Conservation (phyloP, 2,329 filamentous ascomycete genomes). For the Volutella citrinella region DNA sequence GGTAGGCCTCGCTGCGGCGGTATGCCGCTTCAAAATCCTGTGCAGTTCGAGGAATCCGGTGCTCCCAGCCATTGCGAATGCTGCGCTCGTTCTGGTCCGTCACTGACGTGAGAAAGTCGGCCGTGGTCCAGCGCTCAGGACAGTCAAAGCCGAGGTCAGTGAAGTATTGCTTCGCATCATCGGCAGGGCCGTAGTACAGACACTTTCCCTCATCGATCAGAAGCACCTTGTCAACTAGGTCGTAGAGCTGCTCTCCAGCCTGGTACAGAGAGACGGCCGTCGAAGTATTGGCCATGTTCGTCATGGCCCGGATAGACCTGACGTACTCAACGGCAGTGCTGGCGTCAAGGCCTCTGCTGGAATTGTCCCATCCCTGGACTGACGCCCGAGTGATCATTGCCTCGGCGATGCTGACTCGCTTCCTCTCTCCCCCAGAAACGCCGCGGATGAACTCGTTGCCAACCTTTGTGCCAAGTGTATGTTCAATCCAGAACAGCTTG, state of each 20-base stretch:
- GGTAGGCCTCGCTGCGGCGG: constrained; percentile 58
- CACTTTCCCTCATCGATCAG: constrained; percentile 71
- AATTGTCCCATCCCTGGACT: constrained; percentile 73
- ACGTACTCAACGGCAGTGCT: constrained; percentile 73
- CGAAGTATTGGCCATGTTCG: constrained; percentile 68
- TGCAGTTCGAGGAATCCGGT: constrained; percentile 65
- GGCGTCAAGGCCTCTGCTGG: constrained; percentile 68
- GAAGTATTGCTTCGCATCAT: constrained; percentile 66
- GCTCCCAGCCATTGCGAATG: constrained; percentile 64
- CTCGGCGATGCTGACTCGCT: constrained; percentile 75
- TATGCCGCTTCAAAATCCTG: constrained; percentile 67
- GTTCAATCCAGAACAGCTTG: constrained; percentile 69
- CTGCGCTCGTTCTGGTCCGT: constrained; percentile 70
- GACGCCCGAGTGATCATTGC: constrained; percentile 57
- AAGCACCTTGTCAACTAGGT: constrained; percentile 71
- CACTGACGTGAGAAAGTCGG: constrained; percentile 75
- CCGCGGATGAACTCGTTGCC: constrained; percentile 65
- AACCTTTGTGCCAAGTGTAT: constrained; percentile 66
- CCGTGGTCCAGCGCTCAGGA: constrained; percentile 67
- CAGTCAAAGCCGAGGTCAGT: constrained; percentile 69
- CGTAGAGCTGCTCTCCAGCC: constrained; percentile 62
- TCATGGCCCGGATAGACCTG: constrained; percentile 60
- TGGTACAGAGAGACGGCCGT: constrained; percentile 72
- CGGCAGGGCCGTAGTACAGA: constrained; percentile 66
- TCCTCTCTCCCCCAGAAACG: constrained; percentile 63